Conservation (phyloP, 2,329 filamentous ascomycete species). For the Huntiella savannae region DNA sequence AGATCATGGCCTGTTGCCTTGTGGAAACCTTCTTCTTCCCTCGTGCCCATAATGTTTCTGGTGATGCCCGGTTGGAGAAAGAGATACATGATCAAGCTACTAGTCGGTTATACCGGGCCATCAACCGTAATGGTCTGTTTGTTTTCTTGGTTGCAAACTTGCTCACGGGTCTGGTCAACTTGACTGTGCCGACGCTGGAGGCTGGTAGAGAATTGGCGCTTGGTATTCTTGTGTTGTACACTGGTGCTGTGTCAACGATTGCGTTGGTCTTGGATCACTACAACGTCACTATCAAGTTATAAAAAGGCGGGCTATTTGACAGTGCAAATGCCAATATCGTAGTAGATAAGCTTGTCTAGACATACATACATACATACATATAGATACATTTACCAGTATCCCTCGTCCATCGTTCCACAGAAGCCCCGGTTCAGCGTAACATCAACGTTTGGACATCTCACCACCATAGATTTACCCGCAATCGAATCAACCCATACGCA, state of each 20-base stretch:
- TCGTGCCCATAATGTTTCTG: slow-evolving; percentile 4
- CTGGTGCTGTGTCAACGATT: slow-evolving; percentile 42
- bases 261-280: slow-evolving; percentile 48
- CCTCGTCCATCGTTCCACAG: no score
- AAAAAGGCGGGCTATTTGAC: slow-evolving; percentile 8
- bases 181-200: slow-evolving; percentile 68
- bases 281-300: slow-evolving; percentile 54
- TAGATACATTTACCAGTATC: not conserved
- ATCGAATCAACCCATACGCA: no score
- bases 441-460: no score
- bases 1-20: slow-evolving; percentile 58
- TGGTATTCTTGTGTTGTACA: slow-evolving; percentile 57
- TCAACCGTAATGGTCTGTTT: slow-evolving; percentile 72
- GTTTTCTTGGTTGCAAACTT: slow-evolving; percentile 80
- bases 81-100: slow-evolving; percentile 48
- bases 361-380: not conserved
- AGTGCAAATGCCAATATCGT: not conserved
- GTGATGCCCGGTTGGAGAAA: slow-evolving; percentile 33
- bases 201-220: slow-evolving; percentile 46
- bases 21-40: slow-evolving; percentile 69
- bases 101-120: slow-evolving; percentile 62
- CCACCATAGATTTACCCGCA: no score
- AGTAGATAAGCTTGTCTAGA: not conserved
- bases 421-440: no score
- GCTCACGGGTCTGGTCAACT: slow-evolving; percentile 72